Evolutionary conservation across 805 yeast genomes (phyloP), one percentile per base, ranked within the genome.

Genomic region (Ogataea naganishii): DNA sequence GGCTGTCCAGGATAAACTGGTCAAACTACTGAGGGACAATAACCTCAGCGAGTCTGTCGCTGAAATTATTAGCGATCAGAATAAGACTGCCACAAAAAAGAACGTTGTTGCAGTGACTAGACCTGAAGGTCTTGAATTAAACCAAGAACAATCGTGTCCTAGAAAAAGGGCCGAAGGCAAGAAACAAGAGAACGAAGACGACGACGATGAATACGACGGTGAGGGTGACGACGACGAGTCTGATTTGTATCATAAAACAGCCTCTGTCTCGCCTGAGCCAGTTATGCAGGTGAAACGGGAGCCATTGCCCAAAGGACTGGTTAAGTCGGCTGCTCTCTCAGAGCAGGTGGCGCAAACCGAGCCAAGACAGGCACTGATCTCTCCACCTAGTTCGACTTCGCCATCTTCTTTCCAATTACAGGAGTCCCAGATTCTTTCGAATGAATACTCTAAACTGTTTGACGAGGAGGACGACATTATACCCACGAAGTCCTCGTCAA

Each of bases 331-430:
- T 7, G n/a, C 13, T n/a, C n/a, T n/a, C n/a, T n/a, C n/a, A n/a
- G n/a, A n/a, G 22, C 22, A 20, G n/a, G 22, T 20, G 22, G 11
- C 22, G n/a, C 10, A 20, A 20, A n/a, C n/a, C n/a, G 22, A 20
- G n/a, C 22, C n/a, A n/a, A 20, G 22, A n/a, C 22, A 20, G 23
- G 13, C 37, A 18, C 37, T 33, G 12, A 23, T 24, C 8, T 49
- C 58, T 13, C 56, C 56, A 5, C 50, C 56, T 19, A 42, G 41
- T 24, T 48, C 58, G 1, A 49, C 55, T 17, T 47, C 56, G 20
- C 53, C 56, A 13, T 46, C 54, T 6, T 44, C 43, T 23, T 44
- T 53, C 24, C 43, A 38, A 24, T 34, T 51, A 18, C 47, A 48
- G 15, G 46, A 41, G 13, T 30, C 39, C 13, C 3, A 3, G 3